Base-by-base conservation (phyloP, 257 asterid species). In the Nicotiana sylvestris region DNA sequence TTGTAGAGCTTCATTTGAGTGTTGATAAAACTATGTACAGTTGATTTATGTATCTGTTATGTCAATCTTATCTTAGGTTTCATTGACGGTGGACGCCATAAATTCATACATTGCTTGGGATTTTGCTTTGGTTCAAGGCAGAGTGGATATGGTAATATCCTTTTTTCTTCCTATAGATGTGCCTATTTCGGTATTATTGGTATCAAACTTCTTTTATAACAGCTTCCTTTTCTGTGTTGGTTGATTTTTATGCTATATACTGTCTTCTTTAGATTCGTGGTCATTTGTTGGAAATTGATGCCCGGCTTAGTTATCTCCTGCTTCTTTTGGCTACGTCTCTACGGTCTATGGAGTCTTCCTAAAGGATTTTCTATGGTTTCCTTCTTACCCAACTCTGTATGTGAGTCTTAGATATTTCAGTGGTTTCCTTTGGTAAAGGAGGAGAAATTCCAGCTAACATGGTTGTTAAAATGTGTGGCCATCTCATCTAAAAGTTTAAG, bases 71-170 rank as follows among this genome's bases (percentile, higher is more conserved):
- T 85, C 83, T 33, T 82, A 93, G 99, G 97, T 96, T 83, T 81
- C 92, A 66, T 76, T 96, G 82, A 84, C 88, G 16, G 98, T 90
- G 84, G 98, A 94, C 80, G 92, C 98, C 27, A 43, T 90, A 82
- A 94, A 96, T 86, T 93, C 99, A 43, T 96, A 93, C 87, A 90
- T 96, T 87, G 99, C 97, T 80, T 96, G 99, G 98, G 99, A 96
- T 88, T 96, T 96, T 86, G 87, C 98, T n/a, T 86, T 96, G 91
- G 92, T 90, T 78, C 98, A 93, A 89, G 98, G 99, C 83, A 94
- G 93, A 86, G 81, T 93, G 90, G 95, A 82, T 91, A 61, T 87
- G 98, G 98, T 96, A 93, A 82, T 78, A 82, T 86, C 85, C 91
- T 82, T 62, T 65, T 72, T 69, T 66, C 87, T 77, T 82, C 12